Base-by-base conservation (phyloP, 2,329 filamentous ascomycete genomes). In the Alternaria sp. region DNA sequence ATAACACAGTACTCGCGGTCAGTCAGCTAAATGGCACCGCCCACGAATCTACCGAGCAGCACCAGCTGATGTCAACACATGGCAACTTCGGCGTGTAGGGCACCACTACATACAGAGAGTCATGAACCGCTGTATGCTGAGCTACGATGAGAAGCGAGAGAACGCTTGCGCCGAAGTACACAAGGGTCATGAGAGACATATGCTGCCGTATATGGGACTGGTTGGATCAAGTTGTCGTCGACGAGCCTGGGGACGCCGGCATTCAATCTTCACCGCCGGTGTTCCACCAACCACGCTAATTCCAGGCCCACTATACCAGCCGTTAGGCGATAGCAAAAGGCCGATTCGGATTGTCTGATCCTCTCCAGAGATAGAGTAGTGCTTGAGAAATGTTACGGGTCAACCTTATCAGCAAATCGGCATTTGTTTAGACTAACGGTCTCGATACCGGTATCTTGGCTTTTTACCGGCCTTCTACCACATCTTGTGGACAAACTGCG, bases 331-430 rank as follows among this genome's bases (percentile, higher is more conserved):
- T 16, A 47, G 32, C 11, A 14, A 47, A 30, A 47, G n/a, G n/a
- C n/a, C 44, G 26, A 20, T 26, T 8, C n/a, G 12, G 26, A 20
- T 20, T 22, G 11, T 47, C 44, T 8, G 44, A 47, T 47, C 44
- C 14, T 20, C 7, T 32, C 26, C 6, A 32, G 26, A 47, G n/a
- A 14, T 22, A 32, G 44, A 7, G 0, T 32, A 32, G 26, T 47
- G 11, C 26, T 5, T 14, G 2, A 24, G 18, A 47, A 32, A 32
- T 47, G n/a, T 20, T 5, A 20, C 44, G 3, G n/a, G 44, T 3
- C 26, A 26, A 47, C 28, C 30, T 47, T 47, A 47, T 47, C 44
- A 47, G 44, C 44, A 47, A 20, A 7, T 38, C 44, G 44, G 44
- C 44, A 32, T 32, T 20, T 9, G 32, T 20, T 3, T 14, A 7